phyloP scores from a whole-genome alignment of 2,329 filamentous ascomycete genomes.

The Venturia carpophila region DNA sequence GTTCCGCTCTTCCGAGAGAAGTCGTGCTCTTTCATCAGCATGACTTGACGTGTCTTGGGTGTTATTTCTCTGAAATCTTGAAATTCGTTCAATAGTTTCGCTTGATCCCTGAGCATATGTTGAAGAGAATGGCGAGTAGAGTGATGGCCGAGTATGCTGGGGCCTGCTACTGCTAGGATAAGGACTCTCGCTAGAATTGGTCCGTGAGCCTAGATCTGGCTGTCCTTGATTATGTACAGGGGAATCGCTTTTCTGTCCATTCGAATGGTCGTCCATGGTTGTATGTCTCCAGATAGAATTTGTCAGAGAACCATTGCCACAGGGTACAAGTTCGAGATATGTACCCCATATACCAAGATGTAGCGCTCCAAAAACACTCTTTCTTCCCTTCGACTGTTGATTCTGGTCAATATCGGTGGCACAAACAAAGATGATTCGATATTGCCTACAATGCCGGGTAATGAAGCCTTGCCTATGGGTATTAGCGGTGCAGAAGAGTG shows the following conservation, averaged over 20 bases:
- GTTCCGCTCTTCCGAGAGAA: not conserved
- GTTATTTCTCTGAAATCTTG: conserved; percentile 11
- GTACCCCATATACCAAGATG: not conserved
- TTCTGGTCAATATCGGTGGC: not conserved
- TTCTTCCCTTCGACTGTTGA: too few species aligned
- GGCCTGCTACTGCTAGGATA: conserved; percentile 5
- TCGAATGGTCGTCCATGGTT: conserved; percentile 1
- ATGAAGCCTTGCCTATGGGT: too few species aligned
- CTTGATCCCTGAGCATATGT: not conserved
- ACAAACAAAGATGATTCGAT: not conserved
- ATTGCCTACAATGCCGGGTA: too few species aligned
- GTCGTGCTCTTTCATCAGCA: conserved; percentile 12
- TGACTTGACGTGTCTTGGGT: not conserved
- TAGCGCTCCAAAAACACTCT: too few species aligned
- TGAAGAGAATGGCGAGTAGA: conserved; percentile 2
- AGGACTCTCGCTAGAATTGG: not conserved
- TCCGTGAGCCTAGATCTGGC: not conserved
- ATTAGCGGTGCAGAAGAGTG: too few species aligned
- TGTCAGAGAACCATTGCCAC: not conserved
- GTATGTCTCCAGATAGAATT: not conserved
- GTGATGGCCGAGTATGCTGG: not conserved
- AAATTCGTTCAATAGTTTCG: conserved; percentile 8
- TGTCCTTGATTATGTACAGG: not conserved
- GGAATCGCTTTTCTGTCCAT: conserved; percentile 1
- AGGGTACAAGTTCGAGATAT: not conserved